Evolutionary conservation across 1,284 basidiomycete genomes (phyloP).

Genomic region (Psilocybe mexicana): DNA sequence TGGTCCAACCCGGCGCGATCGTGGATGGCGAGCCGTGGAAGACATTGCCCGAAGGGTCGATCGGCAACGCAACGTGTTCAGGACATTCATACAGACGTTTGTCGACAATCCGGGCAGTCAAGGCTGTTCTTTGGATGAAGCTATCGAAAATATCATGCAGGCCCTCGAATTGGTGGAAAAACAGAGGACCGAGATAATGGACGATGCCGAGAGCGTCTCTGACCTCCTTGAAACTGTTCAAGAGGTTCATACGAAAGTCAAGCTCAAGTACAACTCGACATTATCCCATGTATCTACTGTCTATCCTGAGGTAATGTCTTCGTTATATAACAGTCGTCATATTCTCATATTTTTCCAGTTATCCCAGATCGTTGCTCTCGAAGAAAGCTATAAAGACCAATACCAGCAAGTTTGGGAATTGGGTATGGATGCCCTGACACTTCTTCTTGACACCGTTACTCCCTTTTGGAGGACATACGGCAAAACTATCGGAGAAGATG

Average conservation of each 20-base stretch:
- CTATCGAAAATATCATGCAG: constrained; percentile 47
- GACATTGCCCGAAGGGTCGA: constrained; percentile 63
- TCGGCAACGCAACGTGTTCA: constrained; percentile 58
- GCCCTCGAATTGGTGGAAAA: constrained; percentile 50
- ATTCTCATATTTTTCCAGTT: constrained; percentile 41
- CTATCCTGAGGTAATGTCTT: constrained; percentile 64
- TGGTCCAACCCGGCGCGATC: constrained; percentile 53
- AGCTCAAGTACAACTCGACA: constrained; percentile 65
- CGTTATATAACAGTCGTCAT: constrained; percentile 6
- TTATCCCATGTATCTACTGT: constrained; percentile 68
- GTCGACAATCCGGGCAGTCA: constrained; percentile 26
- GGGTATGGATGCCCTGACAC: constrained; percentile 70
- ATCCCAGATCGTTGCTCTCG: constrained; percentile 63
- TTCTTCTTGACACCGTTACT: constrained; percentile 70
- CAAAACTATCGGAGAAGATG: constrained; percentile 72
- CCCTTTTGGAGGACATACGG: constrained; percentile 79
- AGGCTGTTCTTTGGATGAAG: constrained; percentile 52
- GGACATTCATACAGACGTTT: constrained; percentile 43
- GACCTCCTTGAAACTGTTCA: constrained; percentile 53
- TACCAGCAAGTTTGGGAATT: constrained; percentile 78
- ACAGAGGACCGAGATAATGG: constrained; percentile 39
- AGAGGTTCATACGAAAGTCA: constrained; percentile 52
- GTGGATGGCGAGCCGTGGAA: constrained; percentile 69
- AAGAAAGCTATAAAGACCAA: constrained; percentile 73
- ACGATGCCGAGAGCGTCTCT: constrained; percentile 49